These are phyloP conservation scores for Discostella stelligeroides DNA, from an alignment of 108 stramenopile species.

Conservation along the genomic window DNA sequence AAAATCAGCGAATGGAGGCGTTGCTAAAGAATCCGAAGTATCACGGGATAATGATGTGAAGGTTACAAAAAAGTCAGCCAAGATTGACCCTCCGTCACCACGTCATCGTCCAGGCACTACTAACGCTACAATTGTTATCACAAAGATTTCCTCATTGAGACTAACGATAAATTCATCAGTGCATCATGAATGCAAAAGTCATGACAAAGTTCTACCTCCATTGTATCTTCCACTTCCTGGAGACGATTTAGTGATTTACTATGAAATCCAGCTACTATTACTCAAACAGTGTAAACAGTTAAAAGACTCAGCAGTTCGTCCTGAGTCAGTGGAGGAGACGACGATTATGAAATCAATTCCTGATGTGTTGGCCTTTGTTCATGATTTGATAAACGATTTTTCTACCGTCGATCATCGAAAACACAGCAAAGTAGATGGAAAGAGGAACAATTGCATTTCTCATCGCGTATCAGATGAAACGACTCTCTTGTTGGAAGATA, in stretches of 20 bases:
- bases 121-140: slow-evolving; percentile 22
- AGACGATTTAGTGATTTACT: slow-evolving; percentile 55
- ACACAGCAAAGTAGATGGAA: background rate
- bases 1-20: too few relatives aligned
- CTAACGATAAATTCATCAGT: slow-evolving; percentile 10
- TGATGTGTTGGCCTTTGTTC: slow-evolving; percentile 20
- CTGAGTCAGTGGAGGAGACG: slow-evolving; percentile 25
- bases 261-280: slow-evolving; percentile 61
- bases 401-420: background rate
- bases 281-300: slow-evolving; percentile 29
- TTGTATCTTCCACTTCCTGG: slow-evolving; percentile 38
- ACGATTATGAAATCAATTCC: slow-evolving; percentile 16
- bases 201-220: background rate
- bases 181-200: background rate
- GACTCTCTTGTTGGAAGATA: slow-evolving; percentile 10
- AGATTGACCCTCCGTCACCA: background rate
- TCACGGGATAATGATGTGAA: background rate
- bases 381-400: slow-evolving; percentile 17
- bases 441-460: slow-evolving; percentile 11
- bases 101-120: slow-evolving; percentile 3
- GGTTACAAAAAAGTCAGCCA: background rate
- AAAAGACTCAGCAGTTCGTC: slow-evolving; percentile 6
- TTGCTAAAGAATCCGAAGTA: background rate
- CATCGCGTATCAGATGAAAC: slow-evolving; percentile 12
- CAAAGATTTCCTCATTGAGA: slow-evolving; percentile 34